A percentile compares a stretch with the other conserved stretches of the same genome.
Conservation (phyloP, 352 stramenopile genomes). For the Phytopythium litorale region DNA sequence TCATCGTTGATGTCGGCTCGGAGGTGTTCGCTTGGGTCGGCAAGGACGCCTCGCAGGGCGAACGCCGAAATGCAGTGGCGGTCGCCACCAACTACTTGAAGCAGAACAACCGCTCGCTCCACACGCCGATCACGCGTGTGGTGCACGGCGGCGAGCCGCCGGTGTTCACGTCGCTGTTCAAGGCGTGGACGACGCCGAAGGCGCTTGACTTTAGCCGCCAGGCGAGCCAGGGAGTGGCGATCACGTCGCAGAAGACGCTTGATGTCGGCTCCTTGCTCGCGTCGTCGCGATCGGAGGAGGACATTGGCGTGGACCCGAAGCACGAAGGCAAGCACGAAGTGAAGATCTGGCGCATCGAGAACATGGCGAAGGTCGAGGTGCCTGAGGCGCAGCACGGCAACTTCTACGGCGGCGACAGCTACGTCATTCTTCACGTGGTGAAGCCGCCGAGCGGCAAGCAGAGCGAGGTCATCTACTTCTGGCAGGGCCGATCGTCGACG, state of each 20-base stretch:
- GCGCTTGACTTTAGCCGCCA: conserved; percentile 64
- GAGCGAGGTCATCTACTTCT: conserved; percentile 91
- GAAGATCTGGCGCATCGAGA: conserved; percentile 89
- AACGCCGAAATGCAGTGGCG: conserved; percentile 88
- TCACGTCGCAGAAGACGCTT: conserved; percentile 41
- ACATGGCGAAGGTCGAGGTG: conserved; percentile 86
- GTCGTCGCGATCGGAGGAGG: conserved; percentile 49
- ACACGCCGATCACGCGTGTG: conserved; percentile 83
- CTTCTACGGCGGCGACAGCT: conserved; percentile 95
- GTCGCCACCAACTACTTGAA: conserved; percentile 84
- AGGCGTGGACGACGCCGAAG: conserved; percentile 67
- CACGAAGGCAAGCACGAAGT: conserved; percentile 77
- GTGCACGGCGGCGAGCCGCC: conserved; percentile 79
- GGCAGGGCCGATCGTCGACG: conserved; percentile 82
- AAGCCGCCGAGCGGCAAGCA: conserved; percentile 58
- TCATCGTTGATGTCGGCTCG: conserved; percentile 88
- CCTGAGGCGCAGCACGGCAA: conserved; percentile 80
- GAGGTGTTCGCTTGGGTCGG: conserved; percentile 93
- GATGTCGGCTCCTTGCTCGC: conserved; percentile 61
- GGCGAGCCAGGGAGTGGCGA: conserved; percentile 36
- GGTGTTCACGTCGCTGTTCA: conserved; percentile 86
- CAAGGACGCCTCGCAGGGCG: conserved; percentile 65
- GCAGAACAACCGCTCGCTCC: conserved; percentile 38
- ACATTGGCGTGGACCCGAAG: conserved; percentile 59
- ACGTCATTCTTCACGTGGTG: conserved; percentile 91